Percentiles rank a stretch among this genome's conserved stretches.
phyloP scores from a whole-genome alignment of 805 yeast species.

The Cyberlindnera lachancei region DNA sequence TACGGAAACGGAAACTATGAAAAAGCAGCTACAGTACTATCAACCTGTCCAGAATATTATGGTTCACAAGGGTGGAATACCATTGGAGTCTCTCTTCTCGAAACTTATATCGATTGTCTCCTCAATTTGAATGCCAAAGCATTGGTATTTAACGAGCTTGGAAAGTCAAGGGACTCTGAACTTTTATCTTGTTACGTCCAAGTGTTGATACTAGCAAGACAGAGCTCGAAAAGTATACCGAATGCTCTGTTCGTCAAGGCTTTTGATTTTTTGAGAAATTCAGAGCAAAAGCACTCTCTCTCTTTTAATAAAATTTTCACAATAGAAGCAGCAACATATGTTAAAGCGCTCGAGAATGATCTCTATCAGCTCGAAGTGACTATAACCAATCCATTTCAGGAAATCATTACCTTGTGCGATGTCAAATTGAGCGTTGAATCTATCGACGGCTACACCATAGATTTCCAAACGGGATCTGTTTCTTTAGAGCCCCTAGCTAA shows the following conservation, averaged over 20 bases:
- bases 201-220: constrained; percentile 4
- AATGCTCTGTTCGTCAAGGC: constrained; percentile 5
- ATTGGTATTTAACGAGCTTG: constrained; percentile 12
- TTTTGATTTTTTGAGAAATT: constrained; percentile 1
- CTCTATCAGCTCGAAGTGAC: constrained; percentile 6
- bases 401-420: constrained; percentile 1
- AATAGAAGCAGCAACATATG: constrained; percentile 3
- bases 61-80: constrained; percentile 65
- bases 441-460: constrained; percentile 4
- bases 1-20: constrained; percentile 49
- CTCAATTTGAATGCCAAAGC: constrained; percentile 30
- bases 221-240: background rate
- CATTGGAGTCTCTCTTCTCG: constrained; percentile 59
- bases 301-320: constrained; percentile 9
- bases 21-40: constrained; percentile 55
- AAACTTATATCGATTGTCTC: constrained; percentile 63
- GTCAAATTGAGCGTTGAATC: constrained; percentile 19
- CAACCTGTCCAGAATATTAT: constrained; percentile 63
- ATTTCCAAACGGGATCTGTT: background rate
- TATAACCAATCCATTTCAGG: constrained; percentile 5
- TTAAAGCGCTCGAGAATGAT: constrained; percentile 9
- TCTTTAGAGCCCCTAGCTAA: constrained; percentile 4
- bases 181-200: constrained; percentile 7
- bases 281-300: background rate
- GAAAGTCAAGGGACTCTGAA: constrained; percentile 3